These are phyloP conservation scores for Blechomonas ayalai DNA, from an alignment of 208 protist species.

Conservation along the genomic window DNA sequence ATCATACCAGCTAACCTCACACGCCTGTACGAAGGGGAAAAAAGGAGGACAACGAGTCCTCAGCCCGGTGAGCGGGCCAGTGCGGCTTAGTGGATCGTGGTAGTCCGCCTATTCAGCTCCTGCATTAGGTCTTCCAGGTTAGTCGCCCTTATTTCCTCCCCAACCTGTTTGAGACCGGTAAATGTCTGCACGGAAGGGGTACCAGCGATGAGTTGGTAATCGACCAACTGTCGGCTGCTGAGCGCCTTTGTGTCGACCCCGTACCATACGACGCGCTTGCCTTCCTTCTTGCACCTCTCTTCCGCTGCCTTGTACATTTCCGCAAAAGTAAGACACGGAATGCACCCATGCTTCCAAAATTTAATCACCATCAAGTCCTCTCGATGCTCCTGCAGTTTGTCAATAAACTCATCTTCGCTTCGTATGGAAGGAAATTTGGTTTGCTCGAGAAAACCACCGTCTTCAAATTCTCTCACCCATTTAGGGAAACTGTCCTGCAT, in stretches of 20 bases:
- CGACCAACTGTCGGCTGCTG: slow-evolving; percentile 48
- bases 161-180: slow-evolving; percentile 66
- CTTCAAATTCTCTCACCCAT: slow-evolving; percentile 87
- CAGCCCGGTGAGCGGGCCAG: too few relatives aligned
- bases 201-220: slow-evolving; percentile 86
- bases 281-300: slow-evolving; percentile 37
- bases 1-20: too few relatives aligned
- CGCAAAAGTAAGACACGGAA: slow-evolving; percentile 84
- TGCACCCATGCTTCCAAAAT: slow-evolving; percentile 90
- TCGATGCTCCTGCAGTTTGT: slow-evolving; percentile 83
- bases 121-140: slow-evolving; percentile 78
- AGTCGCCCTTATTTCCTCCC: slow-evolving; percentile 78
- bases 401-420: slow-evolving; percentile 77
- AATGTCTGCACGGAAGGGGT: slow-evolving; percentile 90
- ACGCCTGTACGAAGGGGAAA: too few relatives aligned
- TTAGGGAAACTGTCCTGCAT: slow-evolving; percentile 82
- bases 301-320: slow-evolving; percentile 89
- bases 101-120: too few relatives aligned
- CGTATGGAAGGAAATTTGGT: slow-evolving; percentile 79
- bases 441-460: slow-evolving; percentile 79
- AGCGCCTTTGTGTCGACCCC: slow-evolving; percentile 82
- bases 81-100: too few relatives aligned
- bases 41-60: too few relatives aligned
- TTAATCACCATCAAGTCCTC: slow-evolving; percentile 89
- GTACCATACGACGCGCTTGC: slow-evolving; percentile 76